phyloP scores from a whole-genome alignment of 2,329 filamentous ascomycete genomes.

The Boeremia lycopersici region DNA sequence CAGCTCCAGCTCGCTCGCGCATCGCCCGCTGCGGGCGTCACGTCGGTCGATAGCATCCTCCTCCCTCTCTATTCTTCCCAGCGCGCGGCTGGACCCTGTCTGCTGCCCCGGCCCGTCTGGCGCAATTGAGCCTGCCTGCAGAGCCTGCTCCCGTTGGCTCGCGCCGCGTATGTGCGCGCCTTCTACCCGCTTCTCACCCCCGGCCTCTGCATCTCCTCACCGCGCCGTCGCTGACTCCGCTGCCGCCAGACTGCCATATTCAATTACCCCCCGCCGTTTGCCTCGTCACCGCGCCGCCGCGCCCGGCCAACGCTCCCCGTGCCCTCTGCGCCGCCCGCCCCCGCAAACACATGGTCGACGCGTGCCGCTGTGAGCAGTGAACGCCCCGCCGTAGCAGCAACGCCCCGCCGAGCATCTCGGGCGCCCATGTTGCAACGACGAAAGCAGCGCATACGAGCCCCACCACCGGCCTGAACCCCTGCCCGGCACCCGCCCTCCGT shows the following conservation, averaged over 20 bases:
- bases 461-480: constrained; percentile 49
- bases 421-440: constrained; percentile 57
- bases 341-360: constrained; percentile 33
- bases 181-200: constrained; percentile 31
- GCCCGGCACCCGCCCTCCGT: constrained; percentile 20
- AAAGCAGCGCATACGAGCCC: constrained; percentile 54
- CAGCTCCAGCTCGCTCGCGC: constrained; percentile 14
- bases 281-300: constrained; percentile 8
- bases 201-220: constrained; percentile 18
- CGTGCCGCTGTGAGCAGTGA: constrained; percentile 35
- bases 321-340: constrained; percentile 18
- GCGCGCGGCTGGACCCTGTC: constrained; percentile 35
- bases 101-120: constrained; percentile 16
- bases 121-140: constrained; percentile 43
- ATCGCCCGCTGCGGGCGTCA: constrained; percentile 19
- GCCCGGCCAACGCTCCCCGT: constrained; percentile 6
- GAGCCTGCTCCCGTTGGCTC: constrained; percentile 18
- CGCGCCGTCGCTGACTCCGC: constrained; percentile 27
- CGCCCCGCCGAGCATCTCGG: constrained; percentile 37
- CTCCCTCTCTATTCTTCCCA: constrained; percentile 48
- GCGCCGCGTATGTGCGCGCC: constrained; percentile 36
- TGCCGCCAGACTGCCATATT: constrained; percentile 24
- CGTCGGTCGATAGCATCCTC: constrained; percentile 38
- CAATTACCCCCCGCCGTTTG: constrained; percentile 21
- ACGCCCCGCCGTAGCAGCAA: constrained; percentile 38